Evolutionary conservation across 352 stramenopile genomes (phyloP), one percentile per base, ranked within the genome.

Genomic region (Peronospora belbahrii): DNA sequence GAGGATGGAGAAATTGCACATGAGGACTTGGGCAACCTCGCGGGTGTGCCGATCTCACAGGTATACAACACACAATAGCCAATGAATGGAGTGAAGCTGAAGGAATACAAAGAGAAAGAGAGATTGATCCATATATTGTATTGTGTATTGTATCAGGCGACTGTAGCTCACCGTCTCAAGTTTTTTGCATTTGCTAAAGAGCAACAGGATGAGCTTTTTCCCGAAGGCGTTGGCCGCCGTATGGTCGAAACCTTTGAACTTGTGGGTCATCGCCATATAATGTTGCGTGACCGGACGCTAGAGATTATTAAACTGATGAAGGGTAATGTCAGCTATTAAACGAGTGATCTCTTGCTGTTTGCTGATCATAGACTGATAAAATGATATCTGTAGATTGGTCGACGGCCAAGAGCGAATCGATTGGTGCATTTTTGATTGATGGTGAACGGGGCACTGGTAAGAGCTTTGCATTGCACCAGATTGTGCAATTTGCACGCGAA

Each of bases 401-500:
- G 36, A 67, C 59, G 41, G 62, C 34, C 25, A 84, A 83, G 56
- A 58, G 65, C 42, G 54, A 68, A 4, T 63, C 55, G 19, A 64
- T 64, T 36, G 59, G 60, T 23, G 79, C 74, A 4, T 81, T 82
- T 48, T 59, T 94, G 20, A 81, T 94, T 15, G 80, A 94, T 40
- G 83, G 83, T 40, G 78, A 88, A 22, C 79, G 83, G 27, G 83
- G 83, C 53, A 80, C 70, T 15, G 83, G 83, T 50, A 94, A 94
- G 62, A 90, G 49, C 42, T 77, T 91, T 32, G 74, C 81, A 55
- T 61, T 94, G 25, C 72, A 90, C 44, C 81, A 94, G 65, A 88
- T 92, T 48, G 83, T 94, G 56, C 79, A 92, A 58, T 92, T 75
- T 44, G 83, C 83, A 31, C 80, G 83, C 19, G 83, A 91, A 50